These are phyloP conservation scores for Picea sitchensis DNA, from an alignment of 75 land plant genomes.

Conservation along the genomic window DNA sequence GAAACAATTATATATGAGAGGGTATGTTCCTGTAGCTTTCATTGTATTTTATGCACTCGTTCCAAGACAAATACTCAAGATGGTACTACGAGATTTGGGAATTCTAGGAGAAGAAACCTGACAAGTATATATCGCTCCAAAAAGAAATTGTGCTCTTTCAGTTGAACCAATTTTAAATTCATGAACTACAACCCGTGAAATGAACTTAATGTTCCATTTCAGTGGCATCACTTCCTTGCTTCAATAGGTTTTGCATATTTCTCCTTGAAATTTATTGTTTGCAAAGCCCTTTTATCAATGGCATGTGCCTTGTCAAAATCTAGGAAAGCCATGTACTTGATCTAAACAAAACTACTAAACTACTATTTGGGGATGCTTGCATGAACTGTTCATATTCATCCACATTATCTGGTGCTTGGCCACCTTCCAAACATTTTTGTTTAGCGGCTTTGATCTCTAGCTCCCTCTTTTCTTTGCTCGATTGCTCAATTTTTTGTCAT, in stretches of 20 bases:
- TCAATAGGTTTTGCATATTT: slow-evolving; percentile 57
- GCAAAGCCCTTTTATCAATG: slow-evolving; percentile 95
- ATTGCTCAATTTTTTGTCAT: slow-evolving; percentile 12
- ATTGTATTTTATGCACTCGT: too few relatives aligned
- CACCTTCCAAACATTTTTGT: slow-evolving; percentile 49
- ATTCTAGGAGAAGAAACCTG: too few relatives aligned
- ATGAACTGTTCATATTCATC: slow-evolving; percentile 93
- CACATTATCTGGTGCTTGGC: slow-evolving; percentile 50
- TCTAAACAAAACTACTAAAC: slow-evolving; percentile 63
- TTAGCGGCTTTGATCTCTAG: slow-evolving; percentile 80
- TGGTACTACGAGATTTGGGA: too few relatives aligned
- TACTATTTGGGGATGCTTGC: slow-evolving; percentile 81
- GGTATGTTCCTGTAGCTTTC: too few relatives aligned
- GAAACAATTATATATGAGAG: too few relatives aligned
- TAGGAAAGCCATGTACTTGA: slow-evolving; percentile 87
- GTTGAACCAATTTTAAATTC: slow-evolving; percentile 87
- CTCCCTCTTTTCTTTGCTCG: slow-evolving; percentile 78
- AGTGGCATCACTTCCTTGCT: slow-evolving; percentile 49
- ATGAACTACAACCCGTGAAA: slow-evolving; percentile 71
- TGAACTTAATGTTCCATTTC: slow-evolving; percentile 79
- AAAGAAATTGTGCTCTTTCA: slow-evolving; percentile 53
- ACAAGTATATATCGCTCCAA: too few relatives aligned
- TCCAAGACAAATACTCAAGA: too few relatives aligned
- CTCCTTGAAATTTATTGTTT: slow-evolving; percentile 81
- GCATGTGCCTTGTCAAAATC: slow-evolving; percentile 84